phyloP scores from a whole-genome alignment of 2,329 filamentous ascomycete species.

The Stemphylium lycopersici region DNA sequence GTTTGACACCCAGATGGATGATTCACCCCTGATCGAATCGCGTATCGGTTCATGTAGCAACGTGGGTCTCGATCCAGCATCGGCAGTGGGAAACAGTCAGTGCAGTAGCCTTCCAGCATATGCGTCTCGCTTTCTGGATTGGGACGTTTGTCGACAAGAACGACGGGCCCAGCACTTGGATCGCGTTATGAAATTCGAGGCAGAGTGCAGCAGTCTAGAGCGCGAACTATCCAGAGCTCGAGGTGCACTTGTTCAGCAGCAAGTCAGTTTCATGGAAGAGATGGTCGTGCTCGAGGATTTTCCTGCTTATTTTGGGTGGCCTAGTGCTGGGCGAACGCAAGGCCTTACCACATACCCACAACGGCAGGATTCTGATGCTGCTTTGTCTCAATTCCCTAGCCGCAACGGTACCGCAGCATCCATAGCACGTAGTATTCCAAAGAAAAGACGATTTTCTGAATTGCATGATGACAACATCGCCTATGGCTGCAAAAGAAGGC shows the following conservation, averaged over 20 bases:
- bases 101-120: not conserved
- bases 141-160: not conserved
- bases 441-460: not conserved
- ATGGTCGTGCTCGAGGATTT: not conserved
- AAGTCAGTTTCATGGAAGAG: not conserved
- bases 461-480: not conserved
- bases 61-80: not conserved
- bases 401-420: not conserved
- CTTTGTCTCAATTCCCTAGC: not conserved
- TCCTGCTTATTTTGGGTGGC: not conserved
- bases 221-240: not conserved
- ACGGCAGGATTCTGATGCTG: not conserved
- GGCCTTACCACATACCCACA: not conserved
- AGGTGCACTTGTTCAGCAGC: not conserved
- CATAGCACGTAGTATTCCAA: not conserved
- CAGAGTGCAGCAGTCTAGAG: not conserved
- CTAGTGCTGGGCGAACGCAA: not conserved
- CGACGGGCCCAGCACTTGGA: not conserved
- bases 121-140: not conserved
- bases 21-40: not conserved
- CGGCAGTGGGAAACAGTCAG: not conserved
- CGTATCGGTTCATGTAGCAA: not conserved
- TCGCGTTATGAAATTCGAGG: not conserved
- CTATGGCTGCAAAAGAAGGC: not conserved
- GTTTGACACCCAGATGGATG: too few relatives aligned